A percentile compares a stretch with the other conserved stretches of the same genome.
These are phyloP conservation scores for Phytophthora multivora DNA, from an alignment of 352 stramenopile genomes.

Conservation along the genomic window DNA sequence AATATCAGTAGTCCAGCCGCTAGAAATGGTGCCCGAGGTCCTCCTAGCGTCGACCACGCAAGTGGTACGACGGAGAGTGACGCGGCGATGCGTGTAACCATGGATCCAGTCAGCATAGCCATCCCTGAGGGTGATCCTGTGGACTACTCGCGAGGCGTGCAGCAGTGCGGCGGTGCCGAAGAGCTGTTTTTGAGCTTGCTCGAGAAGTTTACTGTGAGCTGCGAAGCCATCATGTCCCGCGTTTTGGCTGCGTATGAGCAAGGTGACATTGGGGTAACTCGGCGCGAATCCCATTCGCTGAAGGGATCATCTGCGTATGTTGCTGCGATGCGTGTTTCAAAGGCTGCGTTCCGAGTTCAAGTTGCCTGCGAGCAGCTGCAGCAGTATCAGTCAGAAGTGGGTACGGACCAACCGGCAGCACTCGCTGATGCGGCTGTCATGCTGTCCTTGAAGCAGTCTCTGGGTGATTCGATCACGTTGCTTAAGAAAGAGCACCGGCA, in stretches of 20 bases:
- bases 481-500: slow-evolving; percentile 71
- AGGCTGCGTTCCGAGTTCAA: slow-evolving; percentile 81
- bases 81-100: slow-evolving; percentile 22
- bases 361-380: slow-evolving; percentile 71
- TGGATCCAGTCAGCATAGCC: slow-evolving; percentile 42
- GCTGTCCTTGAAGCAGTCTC: slow-evolving; percentile 33
- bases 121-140: slow-evolving; percentile 84
- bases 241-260: slow-evolving; percentile 54
- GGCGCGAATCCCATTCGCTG: slow-evolving; percentile 78
- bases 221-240: slow-evolving; percentile 58
- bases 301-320: slow-evolving; percentile 86
- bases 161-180: slow-evolving; percentile 80
- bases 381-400: slow-evolving; percentile 39
- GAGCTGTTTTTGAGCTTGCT: slow-evolving; percentile 81
- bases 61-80: slow-evolving; percentile 35
- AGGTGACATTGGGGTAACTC: slow-evolving; percentile 53
- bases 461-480: slow-evolving; percentile 29
- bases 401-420: slow-evolving; percentile 17
- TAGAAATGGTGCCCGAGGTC: slow-evolving; percentile 17
- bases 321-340: slow-evolving; percentile 77
- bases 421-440: slow-evolving; percentile 23
- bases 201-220: slow-evolving; percentile 75
- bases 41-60: slow-evolving; percentile 25
- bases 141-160: slow-evolving; percentile 76
- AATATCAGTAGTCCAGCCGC: slow-evolving; percentile 41